These are phyloP conservation scores for Sophora flavescens DNA, from an alignment of 306 rosid species.

Conservation along the genomic window DNA sequence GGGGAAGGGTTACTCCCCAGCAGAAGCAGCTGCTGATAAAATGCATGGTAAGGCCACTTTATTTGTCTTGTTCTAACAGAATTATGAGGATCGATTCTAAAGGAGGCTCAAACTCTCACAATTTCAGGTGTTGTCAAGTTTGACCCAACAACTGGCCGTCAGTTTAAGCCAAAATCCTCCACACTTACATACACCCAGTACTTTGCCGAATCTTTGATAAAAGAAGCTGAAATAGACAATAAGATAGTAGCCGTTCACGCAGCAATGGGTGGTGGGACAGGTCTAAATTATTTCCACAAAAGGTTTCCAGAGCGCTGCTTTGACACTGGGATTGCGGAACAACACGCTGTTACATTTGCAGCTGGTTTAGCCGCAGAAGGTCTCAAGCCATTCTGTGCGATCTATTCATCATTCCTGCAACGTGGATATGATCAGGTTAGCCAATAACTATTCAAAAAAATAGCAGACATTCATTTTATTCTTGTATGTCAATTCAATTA, in stretches of 20 bases:
- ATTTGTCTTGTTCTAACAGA: not conserved
- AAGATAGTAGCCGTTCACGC: constrained; percentile 82
- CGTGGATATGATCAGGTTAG: constrained; percentile 85
- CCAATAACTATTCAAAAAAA: not conserved
- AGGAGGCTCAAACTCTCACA: constrained; percentile 25
- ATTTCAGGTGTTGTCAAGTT: constrained; percentile 73
- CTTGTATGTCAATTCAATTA: not conserved
- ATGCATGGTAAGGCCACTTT: constrained; percentile 70
- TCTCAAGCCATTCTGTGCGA: constrained; percentile 83
- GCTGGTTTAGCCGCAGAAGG: constrained; percentile 87
- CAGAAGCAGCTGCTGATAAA: constrained; percentile 78
- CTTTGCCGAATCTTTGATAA: constrained; percentile 76
- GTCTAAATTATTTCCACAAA: constrained; percentile 82
- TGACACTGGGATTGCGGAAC: constrained; percentile 87
- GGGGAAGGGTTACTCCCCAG: constrained; percentile 93
- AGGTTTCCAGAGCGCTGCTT: constrained; percentile 77
- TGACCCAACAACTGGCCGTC: constrained; percentile 72
- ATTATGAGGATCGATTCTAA: constrained; percentile 9
- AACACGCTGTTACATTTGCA: constrained; percentile 84
- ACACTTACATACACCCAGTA: constrained; percentile 71
- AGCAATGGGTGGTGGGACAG: constrained; percentile 90
- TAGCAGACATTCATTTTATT: not conserved
- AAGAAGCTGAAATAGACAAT: constrained; percentile 76
- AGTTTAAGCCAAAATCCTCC: constrained; percentile 64
- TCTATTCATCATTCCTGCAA: constrained; percentile 84